These are phyloP conservation scores for Entophlyctis luteolus DNA, from an alignment of 192 early-diverging fungal genomes.

Conservation along the genomic window DNA sequence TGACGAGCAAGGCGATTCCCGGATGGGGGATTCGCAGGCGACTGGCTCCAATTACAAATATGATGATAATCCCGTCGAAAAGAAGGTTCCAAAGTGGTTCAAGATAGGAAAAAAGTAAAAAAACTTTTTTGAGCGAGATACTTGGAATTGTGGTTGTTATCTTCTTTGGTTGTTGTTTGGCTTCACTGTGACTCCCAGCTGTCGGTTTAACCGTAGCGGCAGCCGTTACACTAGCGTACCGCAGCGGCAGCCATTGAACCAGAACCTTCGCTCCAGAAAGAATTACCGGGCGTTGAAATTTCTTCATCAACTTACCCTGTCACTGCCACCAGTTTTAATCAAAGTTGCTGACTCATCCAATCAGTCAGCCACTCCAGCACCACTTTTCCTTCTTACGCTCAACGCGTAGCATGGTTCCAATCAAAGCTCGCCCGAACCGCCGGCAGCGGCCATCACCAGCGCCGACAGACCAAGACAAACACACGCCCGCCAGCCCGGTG, in stretches of 20 bases:
- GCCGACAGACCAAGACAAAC: no score
- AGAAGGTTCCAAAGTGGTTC: conserved; percentile 44
- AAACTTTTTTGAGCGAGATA: not conserved
- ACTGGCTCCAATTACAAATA: not conserved
- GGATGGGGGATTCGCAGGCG: not conserved
- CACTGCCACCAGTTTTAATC: not conserved
- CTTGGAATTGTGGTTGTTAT: not conserved
- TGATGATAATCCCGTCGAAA: not conserved
- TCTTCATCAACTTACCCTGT: not conserved
- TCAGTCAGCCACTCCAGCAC: not conserved
- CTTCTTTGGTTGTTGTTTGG: no score
- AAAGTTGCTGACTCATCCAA: not conserved
- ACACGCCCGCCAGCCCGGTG: no score
- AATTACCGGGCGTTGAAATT: not conserved
- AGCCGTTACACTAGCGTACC: not conserved
- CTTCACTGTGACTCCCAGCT: no score
- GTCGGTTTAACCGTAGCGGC: not conserved
- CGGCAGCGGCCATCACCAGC: no score
- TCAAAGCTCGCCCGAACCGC: no score
- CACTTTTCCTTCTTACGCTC: no score
- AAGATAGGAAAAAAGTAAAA: conserved; percentile 37
- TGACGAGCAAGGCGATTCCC: no score
- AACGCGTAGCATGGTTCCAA: no score
- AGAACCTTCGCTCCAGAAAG: not conserved
- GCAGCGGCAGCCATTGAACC: not conserved